Evolutionary conservation across 129 eudicot genomes (phyloP).

Genomic region (sunflower (Helianthus annuus)): HanXRQr2.0-SUNRISE NC_035447.2:33384809-33385308

Average conservation of each 20-base stretch:
- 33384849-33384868: too few species aligned
- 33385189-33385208: not conserved
- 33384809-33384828: too few species aligned
- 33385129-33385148: slow-evolving; percentile 3
- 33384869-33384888: too few species aligned
- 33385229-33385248: not conserved
- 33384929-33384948: too few species aligned
- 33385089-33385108: not conserved
- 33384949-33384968: too few species aligned
- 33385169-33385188: not conserved
- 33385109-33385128: not conserved
- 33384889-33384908: too few species aligned
- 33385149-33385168: not conserved
- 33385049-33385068: slow-evolving; percentile 1
- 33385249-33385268: not conserved
- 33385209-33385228: not conserved
- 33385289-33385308: not conserved
- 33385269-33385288: not conserved
- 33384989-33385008: not conserved
- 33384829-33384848: too few species aligned
- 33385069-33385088: not conserved
- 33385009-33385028: not conserved
- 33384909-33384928: too few species aligned
- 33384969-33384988: not conserved
- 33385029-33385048: slow-evolving; percentile 4